These are phyloP conservation scores for Rhodomyrtus tomentosa DNA, from an alignment of 345 rosid genomes.

Conservation along the genomic window DNA sequence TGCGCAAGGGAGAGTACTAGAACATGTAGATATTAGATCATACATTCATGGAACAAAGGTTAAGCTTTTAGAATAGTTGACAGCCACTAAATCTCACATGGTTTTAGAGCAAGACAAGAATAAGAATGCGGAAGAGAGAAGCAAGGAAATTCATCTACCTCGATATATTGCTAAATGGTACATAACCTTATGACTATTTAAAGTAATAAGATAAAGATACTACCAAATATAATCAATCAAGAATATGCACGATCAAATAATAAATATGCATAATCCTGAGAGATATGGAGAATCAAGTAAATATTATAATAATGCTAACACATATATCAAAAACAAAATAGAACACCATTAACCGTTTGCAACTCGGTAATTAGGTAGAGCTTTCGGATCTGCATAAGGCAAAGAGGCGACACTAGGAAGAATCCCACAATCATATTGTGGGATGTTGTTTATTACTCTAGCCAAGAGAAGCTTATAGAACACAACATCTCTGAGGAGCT, in stretches of 20 bases:
- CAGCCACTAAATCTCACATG: background rate
- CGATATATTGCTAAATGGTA: no score
- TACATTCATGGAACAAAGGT: background rate
- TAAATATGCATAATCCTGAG: background rate
- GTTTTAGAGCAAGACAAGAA: background rate
- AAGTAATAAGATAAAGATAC: background rate
- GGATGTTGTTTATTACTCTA: background rate
- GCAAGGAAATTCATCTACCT: background rate
- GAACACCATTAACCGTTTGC: background rate
- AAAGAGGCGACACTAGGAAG: conserved; percentile 1
- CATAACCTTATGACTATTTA: background rate
- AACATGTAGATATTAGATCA: background rate
- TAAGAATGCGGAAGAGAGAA: background rate
- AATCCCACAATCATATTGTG: conserved; percentile 23
- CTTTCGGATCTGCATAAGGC: background rate
- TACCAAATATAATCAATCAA: no score
- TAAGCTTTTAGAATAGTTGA: background rate
- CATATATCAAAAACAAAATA: background rate
- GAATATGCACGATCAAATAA: background rate
- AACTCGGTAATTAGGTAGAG: background rate
- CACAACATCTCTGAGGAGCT: conserved; percentile 7
- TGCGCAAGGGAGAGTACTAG: background rate
- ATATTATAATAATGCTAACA: background rate
- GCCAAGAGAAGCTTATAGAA: background rate
- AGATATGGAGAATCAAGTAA: background rate